Evolutionary conservation across 768 basidiomycete species (phyloP).

Genomic region (Harrya chromipes): DNA sequence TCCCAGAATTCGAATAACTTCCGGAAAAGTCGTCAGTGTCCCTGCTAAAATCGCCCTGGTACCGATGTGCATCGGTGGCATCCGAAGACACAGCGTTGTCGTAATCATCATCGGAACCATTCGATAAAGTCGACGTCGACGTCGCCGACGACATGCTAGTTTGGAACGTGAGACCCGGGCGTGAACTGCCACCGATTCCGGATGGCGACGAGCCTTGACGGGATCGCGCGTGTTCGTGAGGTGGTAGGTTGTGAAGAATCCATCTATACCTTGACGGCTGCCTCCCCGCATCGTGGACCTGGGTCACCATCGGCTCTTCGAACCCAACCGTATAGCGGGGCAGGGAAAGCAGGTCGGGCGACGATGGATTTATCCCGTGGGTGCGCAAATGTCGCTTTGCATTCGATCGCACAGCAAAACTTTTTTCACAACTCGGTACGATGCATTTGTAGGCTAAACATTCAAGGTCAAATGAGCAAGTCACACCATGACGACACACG

Average conservation of each 20-base stretch:
- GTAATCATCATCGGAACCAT: conserved; percentile 28
- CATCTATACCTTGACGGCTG: conserved; percentile 38
- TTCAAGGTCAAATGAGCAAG: conserved; percentile 4
- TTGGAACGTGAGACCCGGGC: conserved; percentile 34
- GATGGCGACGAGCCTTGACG: conserved; percentile 11
- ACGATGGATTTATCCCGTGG: conserved; percentile 50
- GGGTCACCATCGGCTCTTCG: conserved; percentile 44
- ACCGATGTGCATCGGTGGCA: conserved; percentile 27
- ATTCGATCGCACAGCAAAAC: conserved; percentile 77
- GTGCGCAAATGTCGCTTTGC: conserved; percentile 77
- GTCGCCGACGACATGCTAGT: conserved; percentile 35
- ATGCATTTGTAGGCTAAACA: conserved; percentile 41
- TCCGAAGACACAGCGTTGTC: conserved; percentile 36
- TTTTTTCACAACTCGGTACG: conserved; percentile 58
- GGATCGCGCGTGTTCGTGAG: conserved; percentile 28
- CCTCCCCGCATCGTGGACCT: conserved; percentile 39
- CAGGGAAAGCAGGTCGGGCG: conserved; percentile 16
- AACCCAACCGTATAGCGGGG: conserved; percentile 40
- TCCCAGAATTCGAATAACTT: conserved; percentile 11
- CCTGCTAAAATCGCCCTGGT: conserved; percentile 26
- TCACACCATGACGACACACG: not conserved
- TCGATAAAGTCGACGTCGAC: conserved; percentile 34
- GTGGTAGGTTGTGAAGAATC: conserved; percentile 39
- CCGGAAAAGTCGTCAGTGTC: conserved; percentile 12
- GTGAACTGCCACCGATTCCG: conserved; percentile 16